Base-by-base conservation (phyloP, 2,329 filamentous ascomycete species). In the Paecilomyces fulvus region DNA sequence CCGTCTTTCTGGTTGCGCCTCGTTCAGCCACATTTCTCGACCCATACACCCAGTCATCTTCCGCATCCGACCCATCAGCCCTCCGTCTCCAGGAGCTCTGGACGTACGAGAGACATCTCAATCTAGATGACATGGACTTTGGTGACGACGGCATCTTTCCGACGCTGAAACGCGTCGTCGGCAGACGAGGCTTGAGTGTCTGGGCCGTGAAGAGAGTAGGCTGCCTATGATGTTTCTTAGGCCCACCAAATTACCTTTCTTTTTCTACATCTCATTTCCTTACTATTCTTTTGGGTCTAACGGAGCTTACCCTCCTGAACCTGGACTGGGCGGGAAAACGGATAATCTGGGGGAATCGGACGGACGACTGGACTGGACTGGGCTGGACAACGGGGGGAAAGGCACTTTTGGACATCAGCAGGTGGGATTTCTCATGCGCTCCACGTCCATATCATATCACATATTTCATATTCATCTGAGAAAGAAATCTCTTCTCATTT, bases 91-190 rank as follows among this genome's bases (percentile, higher is more conserved):
- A 71, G 53, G 68, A 70, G 20, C 64, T 79, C 3, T 79, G 74
- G 72, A 73, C 67, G 7, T 78, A 75, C 56, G 64, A 65, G 49
- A 69, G 70, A 48, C 79, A 81, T 61, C 59, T 81, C 51, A 80
- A 79, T 57, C 64, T 81, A 17, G 79, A 81, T 61, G 79, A 80
- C 65, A 63, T 81, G 58, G 78, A 81, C 60, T 75, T 80, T 57
- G 77, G 65, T 10, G 70, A 72, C 12, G 79, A 80, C 49, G 79
- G 79, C 3, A 59, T 81, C 20, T 25, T 71, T n/a, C 59, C 66
- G 3, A 80, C 79, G 2, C 52, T 80, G 48, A 64, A 59, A 20
- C 68, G 78, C 25, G 76, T 80, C 2, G 60, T 80, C 33, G 77
- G 77, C 1, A 70, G 77, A 55, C 73, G 77, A 48, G 79, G 79